Percentiles rank a stretch among this genome's conserved stretches.
These are phyloP conservation scores for Colletotrichum eremochloae DNA, from an alignment of 2,329 filamentous ascomycete genomes.

Conservation along the genomic window DNA sequence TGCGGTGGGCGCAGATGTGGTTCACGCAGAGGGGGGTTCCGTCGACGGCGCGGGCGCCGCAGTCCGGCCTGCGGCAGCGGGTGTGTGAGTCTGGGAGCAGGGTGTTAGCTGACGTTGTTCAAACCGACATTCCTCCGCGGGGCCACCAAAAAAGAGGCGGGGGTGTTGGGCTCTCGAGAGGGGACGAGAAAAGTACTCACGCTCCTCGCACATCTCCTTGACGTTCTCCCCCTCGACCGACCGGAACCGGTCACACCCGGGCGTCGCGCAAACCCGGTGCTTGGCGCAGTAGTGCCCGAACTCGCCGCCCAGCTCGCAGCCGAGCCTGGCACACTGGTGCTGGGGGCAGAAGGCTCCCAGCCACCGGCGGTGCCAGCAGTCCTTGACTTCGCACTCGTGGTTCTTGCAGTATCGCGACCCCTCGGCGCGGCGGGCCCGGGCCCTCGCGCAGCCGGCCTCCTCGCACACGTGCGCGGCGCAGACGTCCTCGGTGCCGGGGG, in stretches of 20 bases:
- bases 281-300: slow-evolving; percentile 44
- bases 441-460: slow-evolving; percentile 46
- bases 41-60: slow-evolving; percentile 32
- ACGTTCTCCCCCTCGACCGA: slow-evolving; percentile 39
- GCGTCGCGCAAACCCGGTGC: slow-evolving; percentile 42
- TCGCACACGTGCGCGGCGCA: slow-evolving; percentile 45
- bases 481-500: slow-evolving; percentile 32
- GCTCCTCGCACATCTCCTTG: slow-evolving; percentile 43
- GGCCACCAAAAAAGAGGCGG: not conserved
- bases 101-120: not conserved
- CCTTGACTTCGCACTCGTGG: slow-evolving; percentile 46
- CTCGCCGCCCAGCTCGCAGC: slow-evolving; percentile 45
- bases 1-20: slow-evolving; percentile 46
- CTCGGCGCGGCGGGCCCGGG: slow-evolving; percentile 24
- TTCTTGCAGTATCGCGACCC: slow-evolving; percentile 43
- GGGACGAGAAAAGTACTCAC: slow-evolving; percentile 41
- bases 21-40: slow-evolving; percentile 41
- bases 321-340: slow-evolving; percentile 48
- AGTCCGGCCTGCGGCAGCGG: slow-evolving; percentile 25
- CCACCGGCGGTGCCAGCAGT: slow-evolving; percentile 45
- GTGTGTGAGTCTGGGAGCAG: slow-evolving; percentile 22
- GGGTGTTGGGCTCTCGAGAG: not conserved
- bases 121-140: not conserved
- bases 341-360: slow-evolving; percentile 45
- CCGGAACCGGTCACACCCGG: slow-evolving; percentile 34